phyloP scores from a whole-genome alignment of 2,329 filamentous ascomycete genomes.

The Davidsoniella virescens region DNA sequence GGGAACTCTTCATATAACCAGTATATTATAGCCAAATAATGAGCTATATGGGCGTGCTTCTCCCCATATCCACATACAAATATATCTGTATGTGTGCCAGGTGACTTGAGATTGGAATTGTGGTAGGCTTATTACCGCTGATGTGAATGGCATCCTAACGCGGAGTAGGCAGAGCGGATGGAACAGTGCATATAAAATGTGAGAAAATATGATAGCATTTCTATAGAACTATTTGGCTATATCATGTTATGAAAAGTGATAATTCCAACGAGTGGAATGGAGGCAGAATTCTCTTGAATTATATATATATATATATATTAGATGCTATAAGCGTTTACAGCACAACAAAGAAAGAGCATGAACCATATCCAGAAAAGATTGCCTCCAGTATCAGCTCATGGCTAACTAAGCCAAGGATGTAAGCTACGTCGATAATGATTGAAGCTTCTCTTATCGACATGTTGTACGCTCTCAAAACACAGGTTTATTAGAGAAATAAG shows the following conservation, averaged over 20 bases:
- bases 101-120: background rate
- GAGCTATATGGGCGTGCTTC: background rate
- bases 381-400: constrained; percentile 18
- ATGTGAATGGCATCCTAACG: background rate
- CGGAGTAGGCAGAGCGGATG: background rate
- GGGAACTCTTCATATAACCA: too few species aligned
- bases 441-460: background rate
- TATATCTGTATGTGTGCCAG: background rate
- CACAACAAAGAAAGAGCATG: too few species aligned
- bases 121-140: background rate
- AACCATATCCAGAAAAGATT: background rate
- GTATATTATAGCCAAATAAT: too few species aligned
- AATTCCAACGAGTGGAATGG: too few species aligned
- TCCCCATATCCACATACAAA: too few species aligned
- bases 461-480: constrained; percentile 30
- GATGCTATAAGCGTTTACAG: too few species aligned
- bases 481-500: constrained; percentile 45
- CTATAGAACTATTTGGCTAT: too few species aligned
- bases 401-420: background rate
- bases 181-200: background rate
- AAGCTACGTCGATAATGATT: background rate
- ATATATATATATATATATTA: too few species aligned
- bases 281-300: too few species aligned
- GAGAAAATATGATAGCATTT: too few species aligned
- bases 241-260: too few species aligned